Percentiles rank a stretch among this genome's conserved stretches.
phyloP scores from a whole-genome alignment of 2,329 filamentous ascomycete genomes.

The Coleophoma crateriformis region DNA sequence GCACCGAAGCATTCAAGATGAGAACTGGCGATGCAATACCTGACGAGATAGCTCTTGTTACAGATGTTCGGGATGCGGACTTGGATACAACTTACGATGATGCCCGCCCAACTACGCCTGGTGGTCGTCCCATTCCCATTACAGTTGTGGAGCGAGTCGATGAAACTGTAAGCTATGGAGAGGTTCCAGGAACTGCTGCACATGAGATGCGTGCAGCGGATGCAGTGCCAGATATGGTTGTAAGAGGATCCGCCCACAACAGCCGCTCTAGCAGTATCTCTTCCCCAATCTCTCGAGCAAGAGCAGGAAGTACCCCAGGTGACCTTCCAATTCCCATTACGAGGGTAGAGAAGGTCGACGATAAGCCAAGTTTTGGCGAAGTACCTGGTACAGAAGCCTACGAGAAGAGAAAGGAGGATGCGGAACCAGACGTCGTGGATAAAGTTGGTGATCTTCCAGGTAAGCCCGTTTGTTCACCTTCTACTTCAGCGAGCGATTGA shows the following conservation, averaged over 20 bases:
- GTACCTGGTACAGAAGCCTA: slow-evolving; percentile 56
- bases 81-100: neutral
- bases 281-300: slow-evolving; percentile 13
- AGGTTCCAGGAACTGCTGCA: slow-evolving; percentile 55
- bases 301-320: slow-evolving; percentile 23
- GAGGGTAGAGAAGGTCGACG: slow-evolving; percentile 51
- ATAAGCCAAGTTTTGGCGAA: slow-evolving; percentile 52
- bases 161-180: slow-evolving; percentile 49
- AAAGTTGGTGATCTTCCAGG: slow-evolving; percentile 41
- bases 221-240: slow-evolving; percentile 56
- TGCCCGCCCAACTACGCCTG: slow-evolving; percentile 14
- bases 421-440: slow-evolving; percentile 55
- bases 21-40: slow-evolving; percentile 52
- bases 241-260: slow-evolving; percentile 29
- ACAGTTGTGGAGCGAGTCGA: slow-evolving; percentile 54
- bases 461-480: slow-evolving; percentile 37
- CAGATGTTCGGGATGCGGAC: slow-evolving; percentile 5
- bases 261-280: slow-evolving; percentile 13
- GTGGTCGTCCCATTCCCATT: slow-evolving; percentile 43
- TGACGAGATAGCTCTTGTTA: slow-evolving; percentile 48
- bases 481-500: slow-evolving; percentile 48
- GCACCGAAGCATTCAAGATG: slow-evolving; percentile 50
- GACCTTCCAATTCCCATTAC: slow-evolving; percentile 49
- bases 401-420: slow-evolving; percentile 49
- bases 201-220: slow-evolving; percentile 50